Base-by-base conservation (phyloP, 495 filamentous ascomycete species). In the Xylaria bambusicola region DNA sequence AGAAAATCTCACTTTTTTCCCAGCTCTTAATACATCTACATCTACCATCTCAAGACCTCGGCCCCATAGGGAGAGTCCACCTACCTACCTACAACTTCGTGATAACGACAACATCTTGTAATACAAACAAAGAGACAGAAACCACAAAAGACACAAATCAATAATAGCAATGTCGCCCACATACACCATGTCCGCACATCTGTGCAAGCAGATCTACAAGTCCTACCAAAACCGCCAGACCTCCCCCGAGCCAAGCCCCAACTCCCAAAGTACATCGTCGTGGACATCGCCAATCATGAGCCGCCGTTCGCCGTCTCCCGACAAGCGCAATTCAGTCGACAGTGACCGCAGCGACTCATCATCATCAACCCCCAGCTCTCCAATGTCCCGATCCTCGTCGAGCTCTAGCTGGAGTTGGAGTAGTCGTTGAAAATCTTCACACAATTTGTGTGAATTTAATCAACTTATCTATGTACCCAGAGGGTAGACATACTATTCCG, bases 161-260 rank as follows among this genome's bases (percentile, higher is more conserved):
- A 60, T n/a, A n/a, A n/a, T n/a, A n/a, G n/a, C 15, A 40, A 81
- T 81, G 78, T 76, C 77, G 54, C 78, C 78, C 51, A 80, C 78
- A 13, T 77, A 81, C 68, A 81, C 78, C 50, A 80, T 81, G 76
- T 77, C 77, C 6, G 77, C 77, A 66, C 78, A 81, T 56, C 64
- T 81, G 66, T 80, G 77, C 75, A 78, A 75, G 66, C 67, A 80
- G 60, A 80, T 81, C 65, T 74, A 73, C 71, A 68, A 73, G 33
- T 79, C 78, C 5, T 80, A 76, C 73, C 75, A 77, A 51, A 70
- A 71, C 33, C 64, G 69, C 35, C 67, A 74, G 52, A 65, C 69
- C 3, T 71, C 75, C 2, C 65, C 75, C 27, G 71, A 75, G 31
- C 64, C 64, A 1, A 50, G 42, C 33, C 31, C 33, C 44, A 69